phyloP scores from a whole-genome alignment of 768 basidiomycete genomes.

The Melanogaster broomeanus region DNA sequence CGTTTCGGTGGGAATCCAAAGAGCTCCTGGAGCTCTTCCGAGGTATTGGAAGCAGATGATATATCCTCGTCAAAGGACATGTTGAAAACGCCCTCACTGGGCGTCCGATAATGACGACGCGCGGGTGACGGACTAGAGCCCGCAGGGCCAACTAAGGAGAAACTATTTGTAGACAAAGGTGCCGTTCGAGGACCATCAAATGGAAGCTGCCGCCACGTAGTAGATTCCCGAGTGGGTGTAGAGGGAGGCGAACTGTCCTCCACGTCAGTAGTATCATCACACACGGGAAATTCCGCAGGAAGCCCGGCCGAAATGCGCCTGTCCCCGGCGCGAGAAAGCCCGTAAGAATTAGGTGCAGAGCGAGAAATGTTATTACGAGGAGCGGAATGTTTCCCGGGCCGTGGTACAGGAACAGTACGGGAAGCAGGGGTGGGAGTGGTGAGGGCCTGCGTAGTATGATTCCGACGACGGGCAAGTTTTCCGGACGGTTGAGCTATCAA shows the following conservation, averaged over 20 bases:
- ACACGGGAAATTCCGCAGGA: slow-evolving; percentile 58
- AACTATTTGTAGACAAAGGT: slow-evolving; percentile 42
- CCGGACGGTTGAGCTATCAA: slow-evolving; percentile 51
- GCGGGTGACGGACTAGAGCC: slow-evolving; percentile 41
- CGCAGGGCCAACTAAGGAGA: slow-evolving; percentile 40
- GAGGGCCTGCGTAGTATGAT: slow-evolving; percentile 33
- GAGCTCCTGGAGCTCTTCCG: slow-evolving; percentile 39
- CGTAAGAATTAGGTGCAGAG: slow-evolving; percentile 52
- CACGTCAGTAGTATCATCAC: slow-evolving; percentile 68
- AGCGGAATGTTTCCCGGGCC: slow-evolving; percentile 10
- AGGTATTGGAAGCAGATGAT: slow-evolving; percentile 41
- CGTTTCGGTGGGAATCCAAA: slow-evolving; percentile 33
- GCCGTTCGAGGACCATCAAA: slow-evolving; percentile 52
- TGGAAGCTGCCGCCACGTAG: slow-evolving; percentile 35
- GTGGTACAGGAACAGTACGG: slow-evolving; percentile 55
- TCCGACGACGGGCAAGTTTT: slow-evolving; percentile 62
- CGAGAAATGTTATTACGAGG: slow-evolving; percentile 40
- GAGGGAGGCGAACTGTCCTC: slow-evolving; percentile 44
- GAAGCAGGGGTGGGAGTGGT: slow-evolving; percentile 39
- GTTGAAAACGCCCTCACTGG: slow-evolving; percentile 74
- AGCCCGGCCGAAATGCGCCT: slow-evolving; percentile 36
- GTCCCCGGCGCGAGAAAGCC: slow-evolving; percentile 28
- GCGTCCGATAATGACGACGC: slow-evolving; percentile 54
- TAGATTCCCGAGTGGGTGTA: slow-evolving; percentile 54
- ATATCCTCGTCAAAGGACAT: slow-evolving; percentile 74